Conservation (phyloP, 2,329 filamentous ascomycete species). For the Xylariomycetidae sp. region DNA sequence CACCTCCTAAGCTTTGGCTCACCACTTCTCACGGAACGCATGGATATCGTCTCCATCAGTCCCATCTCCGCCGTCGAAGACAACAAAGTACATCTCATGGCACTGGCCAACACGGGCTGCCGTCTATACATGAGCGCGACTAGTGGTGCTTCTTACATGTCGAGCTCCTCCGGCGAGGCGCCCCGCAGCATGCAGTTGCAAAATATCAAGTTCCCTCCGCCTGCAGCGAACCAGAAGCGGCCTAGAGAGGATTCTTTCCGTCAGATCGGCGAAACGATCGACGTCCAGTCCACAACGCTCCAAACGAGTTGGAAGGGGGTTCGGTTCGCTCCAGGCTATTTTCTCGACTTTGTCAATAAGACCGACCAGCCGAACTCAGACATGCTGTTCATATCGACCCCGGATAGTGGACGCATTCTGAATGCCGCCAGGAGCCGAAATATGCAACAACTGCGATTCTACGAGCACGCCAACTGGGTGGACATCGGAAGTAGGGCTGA, state of each 20-base stretch:
- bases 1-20: conserved; percentile 73
- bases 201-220: conserved; percentile 88
- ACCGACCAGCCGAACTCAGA: conserved; percentile 55
- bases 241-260: conserved; percentile 17
- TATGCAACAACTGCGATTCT: conserved; percentile 56
- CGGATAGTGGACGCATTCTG: conserved; percentile 82
- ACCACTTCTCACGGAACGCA: conserved; percentile 61
- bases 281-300: conserved; percentile 44
- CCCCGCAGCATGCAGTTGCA: conserved; percentile 97
- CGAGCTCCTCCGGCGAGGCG: conserved; percentile 54
- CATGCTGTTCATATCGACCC: conserved; percentile 74
- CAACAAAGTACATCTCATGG: conserved; percentile 80
- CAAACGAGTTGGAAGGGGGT: conserved; percentile 45
- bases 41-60: conserved; percentile 76
- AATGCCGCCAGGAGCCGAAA: conserved; percentile 44
- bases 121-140: conserved; percentile 90
- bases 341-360: conserved; percentile 73
- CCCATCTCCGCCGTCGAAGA: conserved; percentile 76
- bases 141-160: conserved; percentile 62
- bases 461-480: conserved; percentile 76
- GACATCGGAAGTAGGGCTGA: conserved; percentile 67
- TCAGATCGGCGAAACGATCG: conserved; percentile 32
- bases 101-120: conserved; percentile 83
- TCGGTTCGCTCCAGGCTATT: conserved; percentile 81
- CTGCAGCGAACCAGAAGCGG: conserved; percentile 28